Percentiles rank a stretch among this genome's conserved stretches.
Evolutionary conservation across 2,329 filamentous ascomycete species (phyloP).

Genomic region (Arthrinium puccinioides): DNA sequence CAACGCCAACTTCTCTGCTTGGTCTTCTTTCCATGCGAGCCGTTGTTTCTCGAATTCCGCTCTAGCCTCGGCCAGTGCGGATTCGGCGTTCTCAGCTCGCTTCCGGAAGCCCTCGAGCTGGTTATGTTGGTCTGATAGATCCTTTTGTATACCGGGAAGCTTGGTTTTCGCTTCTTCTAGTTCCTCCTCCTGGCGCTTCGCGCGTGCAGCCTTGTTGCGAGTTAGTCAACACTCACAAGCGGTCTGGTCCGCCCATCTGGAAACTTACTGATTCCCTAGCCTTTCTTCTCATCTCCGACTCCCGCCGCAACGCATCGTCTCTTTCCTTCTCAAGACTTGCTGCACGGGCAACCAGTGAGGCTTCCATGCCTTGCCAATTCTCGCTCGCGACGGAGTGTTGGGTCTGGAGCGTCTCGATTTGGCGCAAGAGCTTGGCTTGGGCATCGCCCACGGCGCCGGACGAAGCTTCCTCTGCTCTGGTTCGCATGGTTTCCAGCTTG

Average conservation of each 20-base stretch:
- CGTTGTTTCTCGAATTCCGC: constrained; percentile 45
- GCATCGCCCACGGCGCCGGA: constrained; percentile 75
- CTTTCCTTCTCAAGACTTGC: constrained; percentile 80
- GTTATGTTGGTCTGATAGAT: constrained; percentile 52
- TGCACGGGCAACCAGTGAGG: constrained; percentile 71
- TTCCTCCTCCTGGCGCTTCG: constrained; percentile 71
- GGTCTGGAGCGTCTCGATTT: constrained; percentile 91
- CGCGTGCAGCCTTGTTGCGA: constrained; percentile 48
- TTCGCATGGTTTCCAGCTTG: constrained; percentile 81
- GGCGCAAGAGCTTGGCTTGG: constrained; percentile 82
- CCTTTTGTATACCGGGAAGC: constrained; percentile 56
- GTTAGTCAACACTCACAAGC: constrained; percentile 18
- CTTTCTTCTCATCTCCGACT: constrained; percentile 83
- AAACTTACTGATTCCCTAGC: constrained; percentile 73
- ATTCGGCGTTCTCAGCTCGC: constrained; percentile 59
- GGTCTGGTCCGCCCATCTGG: too few relatives aligned
- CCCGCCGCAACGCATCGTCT: constrained; percentile 75
- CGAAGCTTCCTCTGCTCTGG: constrained; percentile 80
- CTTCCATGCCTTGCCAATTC: constrained; percentile 96
- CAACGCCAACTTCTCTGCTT: constrained; percentile 27
- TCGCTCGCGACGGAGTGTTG: constrained; percentile 92
- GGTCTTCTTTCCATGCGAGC: constrained; percentile 28
- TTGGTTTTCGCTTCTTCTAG: constrained; percentile 62
- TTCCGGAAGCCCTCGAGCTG: constrained; percentile 56
- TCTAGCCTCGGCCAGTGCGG: constrained; percentile 49